Evolutionary conservation across 257 asterid genomes (phyloP), one percentile per base, ranked within the genome.

Genomic region (Forsythia suspensa): DNA sequence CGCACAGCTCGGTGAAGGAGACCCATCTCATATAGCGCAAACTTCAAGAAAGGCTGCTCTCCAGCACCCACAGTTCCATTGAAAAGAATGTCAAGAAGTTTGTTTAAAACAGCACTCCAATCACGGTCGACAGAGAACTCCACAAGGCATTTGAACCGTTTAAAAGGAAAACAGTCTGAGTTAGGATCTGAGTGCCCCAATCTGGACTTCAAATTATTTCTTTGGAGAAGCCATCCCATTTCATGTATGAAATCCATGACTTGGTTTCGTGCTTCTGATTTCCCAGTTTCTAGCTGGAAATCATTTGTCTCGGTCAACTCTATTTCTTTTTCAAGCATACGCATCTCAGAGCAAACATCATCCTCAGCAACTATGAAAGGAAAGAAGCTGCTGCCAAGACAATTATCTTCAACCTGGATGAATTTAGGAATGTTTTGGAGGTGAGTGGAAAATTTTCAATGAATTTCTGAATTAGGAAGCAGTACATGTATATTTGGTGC

Each of bases 191-290:
- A 79, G 21, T 76, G 82, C 75, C 73, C 89, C 40, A 74, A 70
- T 82, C 82, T 87, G 61, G 92, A 84, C 70, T 74, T 88, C 61
- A 78, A 81, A 37, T 86, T 83, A 77, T 80, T 85, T 80, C 89
- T 90, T 61, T 86, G 93, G 79, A 90, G 89, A 77, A 91, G 91
- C 97, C 94, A 90, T 72, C 97, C 97, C 88, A 91, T 81, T 87
- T 91, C 97, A 77, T 90, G 92, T 73, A 91, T 81, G 77, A 91
- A 91, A 67, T 91, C 92, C 87, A 90, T 76, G 63, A 91, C 90
- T 80, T 78, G 87, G 78, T 81, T 81, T 76, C 86, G 81, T 70
- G 82, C 81, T 78, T 76, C 86, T 63, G 69, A 44, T 70, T 83
- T 82, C 76, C 84, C 85, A 37, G 68, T 68, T 69, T 84, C 87